Base-by-base conservation (phyloP, 83 land plant species). In the Isoetes engelmannii region DNA sequence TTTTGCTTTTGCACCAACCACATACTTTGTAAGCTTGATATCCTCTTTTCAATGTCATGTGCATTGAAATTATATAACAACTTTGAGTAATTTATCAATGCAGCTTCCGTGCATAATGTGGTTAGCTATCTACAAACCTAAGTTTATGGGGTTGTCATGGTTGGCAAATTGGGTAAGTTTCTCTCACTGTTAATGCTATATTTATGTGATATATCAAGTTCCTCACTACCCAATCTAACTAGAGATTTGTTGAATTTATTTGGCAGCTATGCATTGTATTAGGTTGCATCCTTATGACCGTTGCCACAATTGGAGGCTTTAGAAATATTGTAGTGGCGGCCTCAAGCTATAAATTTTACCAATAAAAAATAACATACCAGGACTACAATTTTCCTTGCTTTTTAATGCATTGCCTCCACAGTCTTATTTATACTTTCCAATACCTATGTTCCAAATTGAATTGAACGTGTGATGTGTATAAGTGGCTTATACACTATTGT, bases 61-160 rank as follows among this genome's bases (percentile, higher is more conserved):
- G 4, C 19, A 19, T 15, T 17, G 12, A 61, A 45, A 7, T 49
- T 28, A n/a, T 15, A 60, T 13, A 15, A 9, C 21, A 17, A 48
- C 44, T 15, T 12, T 9, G 41, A 8, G 48, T 44, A 1, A 45
- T 64, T 44, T 48, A 17, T 64, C 53, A 8, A 65, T 66, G 65
- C 80, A 89, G 94, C 66, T 89, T 44, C 94, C 94, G 5, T 87
- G 94, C 67, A 70, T 82, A 13, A 89, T 89, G 72, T 89, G 94
- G 94, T 78, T 89, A 4, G 71, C 72, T 4, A 47, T 87, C 28
- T 72, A 79, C 59, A 84, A 87, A 74, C 91, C 94, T 5, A 84
- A 63, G 68, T 50, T 7, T 4, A 87, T 61, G 43, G 74, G 94
- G 50, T 60, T 85, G 6, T 78, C 82, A 4, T 89, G 94, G 94